Percentiles rank a stretch among this genome's conserved stretches.
Conservation (phyloP, 352 stramenopile species). For the Phytophthora hibernalis region DNA sequence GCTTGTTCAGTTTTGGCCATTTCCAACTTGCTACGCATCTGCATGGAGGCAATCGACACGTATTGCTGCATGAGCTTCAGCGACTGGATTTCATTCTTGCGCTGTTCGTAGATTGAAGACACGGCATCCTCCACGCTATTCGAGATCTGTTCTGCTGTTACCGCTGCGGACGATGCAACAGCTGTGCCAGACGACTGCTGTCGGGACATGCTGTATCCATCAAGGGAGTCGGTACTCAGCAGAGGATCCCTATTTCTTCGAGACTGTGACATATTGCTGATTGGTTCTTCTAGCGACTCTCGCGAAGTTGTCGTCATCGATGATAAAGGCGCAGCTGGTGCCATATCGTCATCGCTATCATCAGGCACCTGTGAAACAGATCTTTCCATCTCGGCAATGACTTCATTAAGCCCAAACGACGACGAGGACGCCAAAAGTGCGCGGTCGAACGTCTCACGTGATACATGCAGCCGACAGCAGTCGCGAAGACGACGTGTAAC, state of each 20-base stretch:
- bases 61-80: slow-evolving; percentile 91
- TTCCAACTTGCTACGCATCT: slow-evolving; percentile 91
- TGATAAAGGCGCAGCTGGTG: slow-evolving; percentile 19
- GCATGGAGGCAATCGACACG: slow-evolving; percentile 86
- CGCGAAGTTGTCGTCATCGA: slow-evolving; percentile 32
- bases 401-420: slow-evolving; percentile 50
- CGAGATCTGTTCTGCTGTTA: slow-evolving; percentile 32
- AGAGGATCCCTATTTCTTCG: slow-evolving; percentile 54
- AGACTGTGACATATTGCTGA: slow-evolving; percentile 20
- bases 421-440: slow-evolving; percentile 74
- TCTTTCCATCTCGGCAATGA: slow-evolving; percentile 64
- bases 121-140: slow-evolving; percentile 30
- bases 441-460: slow-evolving; percentile 86
- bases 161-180: slow-evolving; percentile 34
- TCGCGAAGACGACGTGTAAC: slow-evolving; percentile 66
- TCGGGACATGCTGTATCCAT: slow-evolving; percentile 55
- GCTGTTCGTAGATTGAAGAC: slow-evolving; percentile 62
- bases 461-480: slow-evolving; percentile 73
- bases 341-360: slow-evolving; percentile 42
- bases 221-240: slow-evolving; percentile 73
- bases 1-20: slow-evolving; percentile 83
- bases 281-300: slow-evolving; percentile 40
- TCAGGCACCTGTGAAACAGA: slow-evolving; percentile 39
- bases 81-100: slow-evolving; percentile 80
- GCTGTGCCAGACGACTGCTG: slow-evolving; percentile 41